Base-by-base conservation (phyloP, 2,329 filamentous ascomycete genomes). In the Venturiaceae sp. region DNA sequence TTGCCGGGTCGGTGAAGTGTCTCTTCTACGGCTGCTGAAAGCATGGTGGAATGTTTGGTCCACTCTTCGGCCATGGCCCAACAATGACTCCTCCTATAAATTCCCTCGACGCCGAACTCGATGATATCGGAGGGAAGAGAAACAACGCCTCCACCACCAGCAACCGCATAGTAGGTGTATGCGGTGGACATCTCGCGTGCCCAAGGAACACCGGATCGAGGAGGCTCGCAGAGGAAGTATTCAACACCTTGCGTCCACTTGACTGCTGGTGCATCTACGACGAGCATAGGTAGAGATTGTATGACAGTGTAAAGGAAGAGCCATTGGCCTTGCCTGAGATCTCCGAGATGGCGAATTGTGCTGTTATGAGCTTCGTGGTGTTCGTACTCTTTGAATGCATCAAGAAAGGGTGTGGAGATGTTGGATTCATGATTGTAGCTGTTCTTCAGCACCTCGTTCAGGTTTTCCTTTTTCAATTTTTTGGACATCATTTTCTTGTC, bases 361-460 rank as follows among this genome's bases (percentile, higher is more conserved):
- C 83, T 84, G 59, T 84, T 81, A 60, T 80, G 80, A 21, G 83
- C 83, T 61, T 89, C 84, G 52, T 84, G 84, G 36, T 79, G 73
- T 71, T 92, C 89, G 63, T 90, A 88, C 1, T 83, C 79, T 62
- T 83, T 83, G 73, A 88, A 92, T 28, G 83, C 80, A 5, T 83
- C 77, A 33, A 92, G 71, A 69, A 92, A 91, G 0, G 85, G 81
- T 13, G 71, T 75, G 23, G 37, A n/a, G 7, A 75, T 75, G 61
- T 82, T 82, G 1, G 84, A 84, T 63, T 92, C 88, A 47, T 83
- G 81, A 64, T 96, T 95, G 73, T 92, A 92, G 0, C 88, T 87
- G 61, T 85, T 86, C 67, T 87, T 84, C n/a, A 96, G 74, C 34
- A 96, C 80, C 21, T 87, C 80, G 16, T 84, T 83, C 46, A 92